Percentiles rank a stretch among this genome's conserved stretches.
These are phyloP conservation scores for Coffea canephora DNA, from an alignment of 257 asterid species.

Conservation along the genomic window DNA sequence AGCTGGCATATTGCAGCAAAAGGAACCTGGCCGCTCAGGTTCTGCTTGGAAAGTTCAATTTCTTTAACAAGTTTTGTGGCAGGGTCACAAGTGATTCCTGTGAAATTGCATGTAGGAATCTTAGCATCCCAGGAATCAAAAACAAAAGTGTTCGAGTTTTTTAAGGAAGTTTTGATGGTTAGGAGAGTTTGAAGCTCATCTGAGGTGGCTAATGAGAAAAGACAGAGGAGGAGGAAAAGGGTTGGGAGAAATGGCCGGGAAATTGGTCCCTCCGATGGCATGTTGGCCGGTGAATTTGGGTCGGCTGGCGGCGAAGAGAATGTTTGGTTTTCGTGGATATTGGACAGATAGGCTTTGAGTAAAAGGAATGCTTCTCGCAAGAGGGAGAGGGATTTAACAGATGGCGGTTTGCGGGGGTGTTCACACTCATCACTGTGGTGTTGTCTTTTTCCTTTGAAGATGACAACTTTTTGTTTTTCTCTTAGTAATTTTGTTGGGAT, in stretches of 20 bases:
- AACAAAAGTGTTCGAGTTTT: slow-evolving; percentile 29
- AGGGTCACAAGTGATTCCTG: slow-evolving; percentile 63
- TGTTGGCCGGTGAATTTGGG: slow-evolving; percentile 21
- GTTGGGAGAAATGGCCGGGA: slow-evolving; percentile 24
- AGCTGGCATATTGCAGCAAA: slow-evolving; percentile 49
- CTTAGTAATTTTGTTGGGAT: background rate
- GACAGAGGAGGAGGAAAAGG: slow-evolving; percentile 23
- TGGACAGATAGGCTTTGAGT: slow-evolving; percentile 24
- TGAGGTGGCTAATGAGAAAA: slow-evolving; percentile 45
- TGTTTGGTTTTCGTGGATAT: slow-evolving; percentile 13
- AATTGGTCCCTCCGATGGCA: slow-evolving; percentile 34
- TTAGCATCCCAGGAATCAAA: slow-evolving; percentile 61
- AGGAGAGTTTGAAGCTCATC: slow-evolving; percentile 61
- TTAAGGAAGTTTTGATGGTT: slow-evolving; percentile 52
- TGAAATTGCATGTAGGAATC: slow-evolving; percentile 36
- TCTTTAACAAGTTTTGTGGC: slow-evolving; percentile 40
- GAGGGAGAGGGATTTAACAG: slow-evolving; percentile 25
- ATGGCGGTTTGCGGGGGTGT: slow-evolving; percentile 4
- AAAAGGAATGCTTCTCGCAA: slow-evolving; percentile 8
- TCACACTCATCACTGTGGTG: background rate
- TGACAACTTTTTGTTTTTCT: background rate
- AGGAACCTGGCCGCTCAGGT: slow-evolving; percentile 52
- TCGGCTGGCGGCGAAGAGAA: slow-evolving; percentile 9
- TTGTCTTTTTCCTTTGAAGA: slow-evolving; percentile 10
- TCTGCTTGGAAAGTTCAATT: slow-evolving; percentile 56